Conservation (phyloP, 169 alveolate species). For the Plasmodium blacklocki region DNA sequence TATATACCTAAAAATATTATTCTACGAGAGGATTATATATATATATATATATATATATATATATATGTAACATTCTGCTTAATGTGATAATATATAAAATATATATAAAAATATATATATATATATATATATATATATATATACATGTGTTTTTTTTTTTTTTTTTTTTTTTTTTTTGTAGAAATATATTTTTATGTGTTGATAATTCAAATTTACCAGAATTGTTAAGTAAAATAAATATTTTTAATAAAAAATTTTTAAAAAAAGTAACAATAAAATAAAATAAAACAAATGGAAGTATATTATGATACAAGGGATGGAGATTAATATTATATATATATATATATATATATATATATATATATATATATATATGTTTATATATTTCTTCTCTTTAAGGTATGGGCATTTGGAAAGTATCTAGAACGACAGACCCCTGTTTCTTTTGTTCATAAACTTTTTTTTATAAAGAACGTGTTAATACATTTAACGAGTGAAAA, state of each 20-base stretch:
- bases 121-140: too few relatives aligned
- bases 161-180: conserved; percentile 16
- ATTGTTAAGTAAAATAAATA: conserved; percentile 68
- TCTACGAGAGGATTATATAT: too few relatives aligned
- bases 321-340: not conserved
- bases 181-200: conserved; percentile 64
- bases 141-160: not conserved
- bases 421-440: conserved; percentile 68
- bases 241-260: conserved; percentile 53
- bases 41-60: not conserved
- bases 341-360: not conserved
- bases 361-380: not conserved
- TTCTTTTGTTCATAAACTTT: conserved; percentile 56
- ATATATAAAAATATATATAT: not conserved
- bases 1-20: not conserved
- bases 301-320: not conserved
- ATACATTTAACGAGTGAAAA: conserved; percentile 53
- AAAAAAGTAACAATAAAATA: conserved; percentile 57
- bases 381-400: not conserved
- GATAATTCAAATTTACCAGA: conserved; percentile 76
- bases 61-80: not conserved
- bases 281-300: not conserved
- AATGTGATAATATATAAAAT: not conserved
- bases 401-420: conserved; percentile 55
- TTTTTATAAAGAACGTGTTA: conserved; percentile 58